Conservation (phyloP, 768 basidiomycete genomes). For the Rubroboletus satanas region DNA sequence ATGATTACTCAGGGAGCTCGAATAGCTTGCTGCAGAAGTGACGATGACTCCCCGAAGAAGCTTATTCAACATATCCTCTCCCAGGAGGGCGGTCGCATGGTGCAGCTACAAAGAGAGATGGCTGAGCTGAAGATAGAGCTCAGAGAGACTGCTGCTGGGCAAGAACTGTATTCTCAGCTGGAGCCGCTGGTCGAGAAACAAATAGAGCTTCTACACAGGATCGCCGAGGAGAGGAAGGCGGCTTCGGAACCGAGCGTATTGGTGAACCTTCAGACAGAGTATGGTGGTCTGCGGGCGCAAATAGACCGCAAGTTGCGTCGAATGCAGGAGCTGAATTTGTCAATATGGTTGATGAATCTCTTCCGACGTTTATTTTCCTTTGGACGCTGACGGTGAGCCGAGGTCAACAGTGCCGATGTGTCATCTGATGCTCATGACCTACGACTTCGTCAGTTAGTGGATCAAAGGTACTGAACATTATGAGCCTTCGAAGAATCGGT, state of each 20-base stretch:
- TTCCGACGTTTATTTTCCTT: neutral
- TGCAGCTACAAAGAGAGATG: slow-evolving; percentile 7
- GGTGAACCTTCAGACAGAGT: slow-evolving; percentile 4
- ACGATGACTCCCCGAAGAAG: slow-evolving; percentile 3
- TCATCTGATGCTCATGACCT: neutral
- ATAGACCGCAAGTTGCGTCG: slow-evolving; percentile 7
- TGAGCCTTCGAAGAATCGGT: neutral
- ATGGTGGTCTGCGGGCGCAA: neutral
- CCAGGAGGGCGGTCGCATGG: neutral
- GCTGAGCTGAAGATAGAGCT: slow-evolving; percentile 1
- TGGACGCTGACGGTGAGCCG: neutral
- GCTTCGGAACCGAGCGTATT: neutral
- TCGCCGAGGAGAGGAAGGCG: slow-evolving; percentile 7
- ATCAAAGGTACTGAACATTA: neutral
- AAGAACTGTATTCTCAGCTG: neutral
- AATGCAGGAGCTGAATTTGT: slow-evolving; percentile 10
- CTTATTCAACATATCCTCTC: slow-evolving; percentile 7
- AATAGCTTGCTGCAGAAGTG: slow-evolving; percentile 3
- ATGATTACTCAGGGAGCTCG: slow-evolving; percentile 13
- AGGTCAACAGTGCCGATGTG: neutral
- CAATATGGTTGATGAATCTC: neutral
- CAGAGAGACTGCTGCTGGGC: slow-evolving; percentile 8
- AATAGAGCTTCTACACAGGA: neutral
- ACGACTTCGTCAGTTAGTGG: neutral
- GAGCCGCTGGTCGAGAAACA: slow-evolving; percentile 10